Percentiles rank a stretch among this genome's conserved stretches.
Conservation (phyloP, 257 asterid genomes). For the Nicotiana benthamiana region DNA sequence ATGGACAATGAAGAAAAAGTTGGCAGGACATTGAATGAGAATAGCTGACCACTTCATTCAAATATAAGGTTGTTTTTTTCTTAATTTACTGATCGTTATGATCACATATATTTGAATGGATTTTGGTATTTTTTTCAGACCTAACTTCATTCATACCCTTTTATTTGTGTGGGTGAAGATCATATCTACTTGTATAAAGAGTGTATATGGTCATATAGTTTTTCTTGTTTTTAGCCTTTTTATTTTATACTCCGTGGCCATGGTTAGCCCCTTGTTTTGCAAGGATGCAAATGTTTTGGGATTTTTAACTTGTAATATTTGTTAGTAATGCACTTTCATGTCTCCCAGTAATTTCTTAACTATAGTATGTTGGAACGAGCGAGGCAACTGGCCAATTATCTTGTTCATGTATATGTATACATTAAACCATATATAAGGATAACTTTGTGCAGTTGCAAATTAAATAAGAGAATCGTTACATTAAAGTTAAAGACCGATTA, state of each 20-base stretch:
- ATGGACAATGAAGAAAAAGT: constrained; percentile 39
- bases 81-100: neutral
- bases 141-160: constrained; percentile 1
- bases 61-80: neutral
- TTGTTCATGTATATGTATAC: neutral
- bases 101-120: neutral
- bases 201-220: constrained; percentile 6
- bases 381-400: too few relatives aligned
- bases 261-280: neutral
- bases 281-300: neutral
- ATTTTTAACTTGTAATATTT: neutral
- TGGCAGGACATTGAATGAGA: constrained; percentile 11
- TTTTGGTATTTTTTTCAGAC: neutral
- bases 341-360: neutral
- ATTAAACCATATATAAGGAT: too few relatives aligned
- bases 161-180: constrained; percentile 11
- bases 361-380: neutral
- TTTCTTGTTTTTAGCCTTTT: neutral
- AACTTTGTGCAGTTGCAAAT: neutral
- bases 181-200: neutral
- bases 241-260: neutral
- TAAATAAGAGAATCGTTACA: too few relatives aligned
- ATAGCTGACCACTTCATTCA: neutral
- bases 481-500: too few relatives aligned
- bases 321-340: neutral